Evolutionary conservation across 345 rosid genomes (phyloP).

Genomic region (Passiflora organensis): DNA sequence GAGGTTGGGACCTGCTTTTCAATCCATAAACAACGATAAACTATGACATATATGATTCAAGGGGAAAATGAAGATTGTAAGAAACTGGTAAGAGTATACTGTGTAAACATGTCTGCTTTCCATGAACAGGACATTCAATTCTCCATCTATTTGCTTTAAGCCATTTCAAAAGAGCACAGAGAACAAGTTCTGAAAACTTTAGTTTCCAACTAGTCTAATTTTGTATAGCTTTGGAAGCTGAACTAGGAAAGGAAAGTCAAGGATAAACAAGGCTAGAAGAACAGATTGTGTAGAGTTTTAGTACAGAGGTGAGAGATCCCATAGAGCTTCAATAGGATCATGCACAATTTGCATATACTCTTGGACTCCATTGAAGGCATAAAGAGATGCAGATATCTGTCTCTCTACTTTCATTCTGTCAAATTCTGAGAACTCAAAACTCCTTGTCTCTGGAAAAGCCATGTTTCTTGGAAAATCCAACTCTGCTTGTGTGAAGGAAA

Average conservation of each 20-base stretch:
- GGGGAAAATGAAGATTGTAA: not conserved
- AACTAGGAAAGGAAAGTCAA: not conserved
- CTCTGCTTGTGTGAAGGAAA: constrained; percentile 39
- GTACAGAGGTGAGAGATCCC: constrained; percentile 70
- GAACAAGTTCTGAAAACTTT: not conserved
- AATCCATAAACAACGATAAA: not conserved
- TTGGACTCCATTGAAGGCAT: constrained; percentile 66
- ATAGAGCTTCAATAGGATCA: constrained; percentile 49
- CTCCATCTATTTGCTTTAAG: constrained; percentile 1
- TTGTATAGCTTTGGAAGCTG: not conserved
- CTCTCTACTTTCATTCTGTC: constrained; percentile 69
- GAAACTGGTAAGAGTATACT: too few species aligned
- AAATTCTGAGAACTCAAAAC: constrained; percentile 46
- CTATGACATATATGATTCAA: not conserved
- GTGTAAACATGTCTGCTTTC: constrained; percentile 6
- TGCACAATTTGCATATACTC: constrained; percentile 48
- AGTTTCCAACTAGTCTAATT: not conserved
- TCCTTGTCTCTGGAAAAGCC: constrained; percentile 12
- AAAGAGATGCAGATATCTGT: constrained; percentile 61
- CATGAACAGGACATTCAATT: not conserved
- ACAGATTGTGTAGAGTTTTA: constrained; percentile 12
- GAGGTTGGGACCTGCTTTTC: constrained; percentile 12
- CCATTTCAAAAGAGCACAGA: not conserved
- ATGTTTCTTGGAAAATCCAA: constrained; percentile 36
- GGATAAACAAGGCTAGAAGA: not conserved